Base-by-base conservation (phyloP, 345 rosid genomes). In the Gossypium turneri region DNA sequence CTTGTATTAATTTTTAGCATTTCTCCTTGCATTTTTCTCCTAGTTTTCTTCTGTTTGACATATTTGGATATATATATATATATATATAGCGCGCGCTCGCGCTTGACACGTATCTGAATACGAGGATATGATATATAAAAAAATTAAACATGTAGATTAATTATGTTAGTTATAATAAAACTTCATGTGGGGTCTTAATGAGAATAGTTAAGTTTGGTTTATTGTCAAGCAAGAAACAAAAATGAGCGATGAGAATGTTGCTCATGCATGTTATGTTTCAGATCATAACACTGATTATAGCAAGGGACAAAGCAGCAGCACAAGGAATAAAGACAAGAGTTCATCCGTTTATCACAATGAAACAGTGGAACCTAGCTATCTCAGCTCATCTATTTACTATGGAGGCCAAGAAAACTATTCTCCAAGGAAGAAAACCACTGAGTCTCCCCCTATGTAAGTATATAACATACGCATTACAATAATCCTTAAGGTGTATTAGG, bases 391-490 rank as follows among this genome's bases (percentile, higher is more conserved):
- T 24, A 90, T 94, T 72, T 84, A 88, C 85, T 94, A 94, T 74
- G 98, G 98, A 34, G 98, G 98, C 71, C 98, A 88, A 82, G 97
- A 94, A 78, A 87, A 87, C 76, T 94, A 94, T 79, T 85, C 94
- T 73, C 84, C 97, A 41, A 82, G 80, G 73, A 80, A 85, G 80
- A 82, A 24, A 43, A 64, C 75, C 63, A 69, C 82, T 29, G 87
- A 85, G 70, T 81, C 84, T 82, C 75, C 80, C 66, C 81, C 43
- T 48, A 11, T 66, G 85, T 90, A 73, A 70, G 87, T 67, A 1
- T 48, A 64, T 53, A 45, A 45, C 50, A 45, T 45, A 45, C 7
- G 50, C 50, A 45, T 45, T 45, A 9, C 50, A 45, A 45, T 45
- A 45, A 10, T 45, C 50, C 13, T 45, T 5, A 34, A 34, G 41